Evolutionary conservation across 331 rosid genomes (phyloP), one percentile per base, ranked within the genome.

Genomic region (Dryas integrifolia): DNA sequence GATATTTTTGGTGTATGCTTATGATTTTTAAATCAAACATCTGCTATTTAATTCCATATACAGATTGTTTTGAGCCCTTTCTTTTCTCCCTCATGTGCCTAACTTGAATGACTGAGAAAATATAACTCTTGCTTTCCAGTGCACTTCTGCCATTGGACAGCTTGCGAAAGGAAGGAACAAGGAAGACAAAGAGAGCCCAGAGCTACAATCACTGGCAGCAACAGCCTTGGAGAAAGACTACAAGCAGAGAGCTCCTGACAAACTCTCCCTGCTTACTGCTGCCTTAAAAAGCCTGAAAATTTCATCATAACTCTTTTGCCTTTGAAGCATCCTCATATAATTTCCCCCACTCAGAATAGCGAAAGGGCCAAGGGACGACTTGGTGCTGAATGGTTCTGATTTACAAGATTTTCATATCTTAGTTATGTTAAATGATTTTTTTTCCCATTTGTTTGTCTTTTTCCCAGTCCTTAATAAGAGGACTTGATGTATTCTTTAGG

Each of bases 191-290:
- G 98, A 95, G 76, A 87, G 92, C 76, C 74, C 93, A 4, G 96
- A 86, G 82, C 82, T 95, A 53, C 99, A 87, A 48, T 87, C 96
- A 78, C 83, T 95, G 67, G 92, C 93, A 26, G 92, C 83, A 72
- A 75, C 83, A 69, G 97, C 86, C 0, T 81, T 95, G 88, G 96
- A 92, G 96, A 89, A 90, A 80, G 96, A 92, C 66, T 92, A 88
- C 88, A 95, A 83, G 88, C 97, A 92, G 82, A 95, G 90, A 82
- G 93, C 99, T 70, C 96, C 98, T 0, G 96, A 80, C 64, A 92
- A 90, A 80, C 96, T 95, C 50, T 82, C 89, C 82, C 96, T 90
- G 75, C 87, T 92, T 62, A 82, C 87, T 14, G 53, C 92, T 9
- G 93, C 89, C 59, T 73, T 95, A 68, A 88, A 85, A 83, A 79